Evolutionary conservation across 192 early-diverging fungal species (phyloP).

Genomic region (Martensiomyces pterosporus): DNA sequence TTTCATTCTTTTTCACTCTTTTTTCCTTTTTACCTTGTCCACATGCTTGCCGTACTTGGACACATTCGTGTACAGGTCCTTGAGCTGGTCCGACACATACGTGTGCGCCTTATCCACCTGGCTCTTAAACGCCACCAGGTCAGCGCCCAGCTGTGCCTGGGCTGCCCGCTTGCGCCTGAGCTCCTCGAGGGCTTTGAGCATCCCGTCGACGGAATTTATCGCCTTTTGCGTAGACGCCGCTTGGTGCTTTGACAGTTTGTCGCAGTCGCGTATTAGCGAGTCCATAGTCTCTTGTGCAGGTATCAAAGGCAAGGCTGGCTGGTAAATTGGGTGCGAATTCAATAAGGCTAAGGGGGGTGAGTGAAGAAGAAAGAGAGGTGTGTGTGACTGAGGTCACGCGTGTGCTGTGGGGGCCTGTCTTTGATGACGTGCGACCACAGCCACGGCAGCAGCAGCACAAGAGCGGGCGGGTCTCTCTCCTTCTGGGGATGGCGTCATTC

Average conservation of each 20-base stretch:
- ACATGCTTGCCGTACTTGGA: slow-evolving; percentile 69
- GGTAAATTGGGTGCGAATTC: background rate
- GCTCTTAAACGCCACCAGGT: slow-evolving; percentile 20
- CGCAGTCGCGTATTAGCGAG: slow-evolving; percentile 57
- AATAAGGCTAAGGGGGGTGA: background rate
- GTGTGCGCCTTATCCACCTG: slow-evolving; percentile 17
- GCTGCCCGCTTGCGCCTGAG: slow-evolving; percentile 5
- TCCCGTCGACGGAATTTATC: slow-evolving; percentile 38
- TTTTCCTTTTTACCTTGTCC: slow-evolving; percentile 58
- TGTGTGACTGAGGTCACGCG: background rate
- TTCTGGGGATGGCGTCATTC: no score
- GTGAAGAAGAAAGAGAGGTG: background rate
- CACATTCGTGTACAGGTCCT: slow-evolving; percentile 61
- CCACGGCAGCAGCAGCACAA: background rate
- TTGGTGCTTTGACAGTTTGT: slow-evolving; percentile 66
- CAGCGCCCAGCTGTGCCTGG: background rate
- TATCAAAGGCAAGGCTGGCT: background rate
- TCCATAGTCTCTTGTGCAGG: slow-evolving; percentile 64
- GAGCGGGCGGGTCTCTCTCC: no score
- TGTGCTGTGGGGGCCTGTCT: background rate
- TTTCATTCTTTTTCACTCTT: slow-evolving; percentile 1
- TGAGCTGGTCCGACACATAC: slow-evolving; percentile 51
- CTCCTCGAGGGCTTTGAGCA: slow-evolving; percentile 44
- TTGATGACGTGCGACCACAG: background rate
- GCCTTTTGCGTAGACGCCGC: slow-evolving; percentile 46